Percentiles rank a stretch among this genome's conserved stretches.
Evolutionary conservation across 225 moss, liverwort and hornwort species (phyloP).

Genomic region (Bryum argenteum): DNA sequence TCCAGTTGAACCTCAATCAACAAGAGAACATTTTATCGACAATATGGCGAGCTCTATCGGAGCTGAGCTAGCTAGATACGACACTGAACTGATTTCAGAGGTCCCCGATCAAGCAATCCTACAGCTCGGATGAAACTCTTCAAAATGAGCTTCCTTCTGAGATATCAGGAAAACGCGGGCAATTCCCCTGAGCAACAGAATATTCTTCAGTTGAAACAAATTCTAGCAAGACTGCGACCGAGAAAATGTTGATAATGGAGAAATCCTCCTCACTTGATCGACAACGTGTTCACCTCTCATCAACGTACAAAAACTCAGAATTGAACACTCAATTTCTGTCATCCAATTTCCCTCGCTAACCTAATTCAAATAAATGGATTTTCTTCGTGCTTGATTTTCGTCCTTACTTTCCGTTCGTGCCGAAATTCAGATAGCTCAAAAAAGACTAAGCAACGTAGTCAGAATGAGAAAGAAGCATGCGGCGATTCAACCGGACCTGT

Average conservation of each 20-base stretch:
- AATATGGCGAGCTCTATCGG: too few species aligned
- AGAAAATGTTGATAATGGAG: not conserved
- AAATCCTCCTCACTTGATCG: slow-evolving; percentile 12
- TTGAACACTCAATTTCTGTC: not conserved
- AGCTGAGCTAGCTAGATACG: too few species aligned
- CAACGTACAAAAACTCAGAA: slow-evolving; percentile 1
- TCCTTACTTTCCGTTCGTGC: not conserved
- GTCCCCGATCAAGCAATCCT: not conserved
- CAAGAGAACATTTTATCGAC: too few species aligned
- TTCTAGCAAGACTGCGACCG: not conserved
- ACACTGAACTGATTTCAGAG: too few species aligned
- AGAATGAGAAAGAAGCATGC: too few species aligned
- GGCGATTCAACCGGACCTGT: too few species aligned
- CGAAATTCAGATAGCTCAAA: not conserved
- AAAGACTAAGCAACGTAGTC: too few species aligned
- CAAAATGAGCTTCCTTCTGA: not conserved
- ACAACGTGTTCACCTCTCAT: not conserved
- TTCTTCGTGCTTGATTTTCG: slow-evolving; percentile 3
- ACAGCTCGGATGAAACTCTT: slow-evolving; percentile 22
- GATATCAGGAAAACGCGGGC: not conserved
- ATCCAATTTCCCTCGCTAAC: slow-evolving; percentile 9
- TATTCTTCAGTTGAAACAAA: not conserved
- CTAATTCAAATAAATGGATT: slow-evolving; percentile 20
- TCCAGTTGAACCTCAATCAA: too few species aligned
- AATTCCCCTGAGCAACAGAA: slow-evolving; percentile 10